Evolutionary conservation across 2,329 filamentous ascomycete species (phyloP), one percentile per base, ranked within the genome.

Genomic region (Fusarium paranaense): DNA sequence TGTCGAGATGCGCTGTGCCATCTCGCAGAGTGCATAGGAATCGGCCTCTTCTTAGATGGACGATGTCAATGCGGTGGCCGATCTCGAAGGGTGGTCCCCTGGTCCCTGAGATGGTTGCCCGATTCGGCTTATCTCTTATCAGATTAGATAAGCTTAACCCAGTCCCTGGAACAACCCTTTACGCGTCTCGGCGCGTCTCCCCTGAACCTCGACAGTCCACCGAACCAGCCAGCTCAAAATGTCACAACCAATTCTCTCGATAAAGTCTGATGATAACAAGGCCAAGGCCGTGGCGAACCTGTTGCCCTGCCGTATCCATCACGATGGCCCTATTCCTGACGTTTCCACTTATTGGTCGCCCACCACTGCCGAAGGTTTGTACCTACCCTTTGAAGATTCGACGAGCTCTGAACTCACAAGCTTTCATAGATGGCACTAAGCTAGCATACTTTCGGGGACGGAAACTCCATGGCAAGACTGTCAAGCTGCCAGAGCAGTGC

Each of bases 221-320:
- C 57, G 27, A 38, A 37, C 14, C 27, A 58, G 20, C 30, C 18
- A 38, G 32, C 67, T 35, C 61, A 78, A 9, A 32, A 87, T 87
- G 86, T 78, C 83, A 8, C 82, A 83, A 66, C 81, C 84, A 40
- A 86, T 88, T 18, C 81, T 88, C 30, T 77, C 79, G 5, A 78
- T 88, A 33, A 79, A 81, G n/a, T 70, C 78, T 6, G 65, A 73
- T 27, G 63, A 76, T 3, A 62, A 67, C 7, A 66, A 67, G 3
- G 50, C 66, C 22, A 86, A 86, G 68, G 86, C 86, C 64, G 90
- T 86, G 0, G 89, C 92, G 5, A 92, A 98, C 78, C 85, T 98
- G 22, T 87, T 98, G 16, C 95, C 95, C 5, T 97, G 94, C 78
- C 90, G 90, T 64, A 90, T 98, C 79, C 89, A 95, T 77, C 92